Evolutionary conservation across 345 rosid species (phyloP).

Genomic region (Sisymbrium irio): DNA sequence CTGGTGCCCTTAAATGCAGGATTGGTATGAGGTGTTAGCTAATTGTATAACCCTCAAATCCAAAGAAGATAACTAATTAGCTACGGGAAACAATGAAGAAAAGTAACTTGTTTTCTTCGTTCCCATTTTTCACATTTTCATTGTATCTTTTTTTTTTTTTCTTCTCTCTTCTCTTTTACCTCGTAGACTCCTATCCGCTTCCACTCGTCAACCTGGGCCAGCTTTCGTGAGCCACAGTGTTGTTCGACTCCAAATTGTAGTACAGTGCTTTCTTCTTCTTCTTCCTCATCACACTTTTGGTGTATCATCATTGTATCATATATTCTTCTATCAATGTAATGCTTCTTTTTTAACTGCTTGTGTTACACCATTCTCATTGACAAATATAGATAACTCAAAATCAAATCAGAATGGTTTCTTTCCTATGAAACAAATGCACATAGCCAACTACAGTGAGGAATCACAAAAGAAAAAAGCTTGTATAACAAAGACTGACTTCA

Average conservation of each 20-base stretch:
- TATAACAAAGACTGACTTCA: neutral
- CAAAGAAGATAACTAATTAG: constrained; percentile 12
- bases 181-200: neutral
- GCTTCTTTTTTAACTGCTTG: neutral
- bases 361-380: constrained; percentile 18
- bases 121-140: constrained; percentile 7
- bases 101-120: constrained; percentile 23
- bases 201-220: constrained; percentile 35
- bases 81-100: constrained; percentile 20
- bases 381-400: neutral
- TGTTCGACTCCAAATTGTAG: constrained; percentile 31
- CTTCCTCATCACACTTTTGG: constrained; percentile 14
- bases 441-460: constrained; percentile 13
- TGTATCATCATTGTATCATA: constrained; percentile 32
- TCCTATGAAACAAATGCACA: constrained; percentile 24
- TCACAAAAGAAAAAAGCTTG: neutral
- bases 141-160: neutral
- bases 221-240: constrained; percentile 34
- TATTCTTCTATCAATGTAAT: constrained; percentile 32
- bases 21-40: constrained; percentile 48
- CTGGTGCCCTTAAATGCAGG: constrained; percentile 57
- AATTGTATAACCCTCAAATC: constrained; percentile 5
- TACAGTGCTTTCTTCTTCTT: constrained; percentile 22
- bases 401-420: constrained; percentile 13
- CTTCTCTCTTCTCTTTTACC: constrained; percentile 5